Conservation (phyloP, 2,329 filamentous ascomycete species). For the Chrysoporthe deuterocubensis region DNA sequence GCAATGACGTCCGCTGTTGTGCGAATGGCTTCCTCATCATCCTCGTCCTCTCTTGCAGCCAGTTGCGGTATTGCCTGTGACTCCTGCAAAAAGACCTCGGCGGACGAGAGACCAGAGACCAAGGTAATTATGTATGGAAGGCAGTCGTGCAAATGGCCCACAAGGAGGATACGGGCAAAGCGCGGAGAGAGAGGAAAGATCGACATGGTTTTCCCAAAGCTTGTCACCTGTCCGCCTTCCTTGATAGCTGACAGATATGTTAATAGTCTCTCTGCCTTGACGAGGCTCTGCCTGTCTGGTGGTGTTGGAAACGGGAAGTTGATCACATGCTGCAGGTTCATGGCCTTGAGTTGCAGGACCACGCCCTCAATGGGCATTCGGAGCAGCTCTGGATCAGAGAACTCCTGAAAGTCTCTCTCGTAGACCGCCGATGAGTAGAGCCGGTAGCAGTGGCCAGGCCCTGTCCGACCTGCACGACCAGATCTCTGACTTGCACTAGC, state of each 20-base stretch:
- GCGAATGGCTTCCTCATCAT: conserved; percentile 51
- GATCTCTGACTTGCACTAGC: conserved; percentile 90
- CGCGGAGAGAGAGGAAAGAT: conserved; percentile 89
- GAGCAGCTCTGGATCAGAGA: conserved; percentile 85
- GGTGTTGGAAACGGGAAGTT: conserved; percentile 97
- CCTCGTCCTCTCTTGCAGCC: conserved; percentile 49
- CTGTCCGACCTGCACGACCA: conserved; percentile 93
- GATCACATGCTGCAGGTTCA: conserved; percentile 87
- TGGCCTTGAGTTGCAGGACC: conserved; percentile 90
- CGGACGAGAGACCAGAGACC: conserved; percentile 85
- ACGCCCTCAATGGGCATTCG: conserved; percentile 92
- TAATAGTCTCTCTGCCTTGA: conserved; percentile 83
- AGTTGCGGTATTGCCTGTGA: conserved; percentile 71
- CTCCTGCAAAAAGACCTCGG: conserved; percentile 85
- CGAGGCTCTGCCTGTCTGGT: conserved; percentile 75
- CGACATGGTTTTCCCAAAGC: conserved; percentile 79
- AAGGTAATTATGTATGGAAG: conserved; percentile 85
- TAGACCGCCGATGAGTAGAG: conserved; percentile 94
- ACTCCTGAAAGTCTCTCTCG: conserved; percentile 84
- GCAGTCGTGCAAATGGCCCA: conserved; percentile 82
- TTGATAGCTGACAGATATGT: conserved; percentile 83
- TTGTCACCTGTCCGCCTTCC: conserved; percentile 73
- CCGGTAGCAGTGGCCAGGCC: conserved; percentile 92
- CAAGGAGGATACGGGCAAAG: conserved; percentile 88
- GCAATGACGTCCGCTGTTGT: conserved; percentile 72